Conservation (phyloP, 1,284 basidiomycete species). For the Leccinum solheimii region DNA sequence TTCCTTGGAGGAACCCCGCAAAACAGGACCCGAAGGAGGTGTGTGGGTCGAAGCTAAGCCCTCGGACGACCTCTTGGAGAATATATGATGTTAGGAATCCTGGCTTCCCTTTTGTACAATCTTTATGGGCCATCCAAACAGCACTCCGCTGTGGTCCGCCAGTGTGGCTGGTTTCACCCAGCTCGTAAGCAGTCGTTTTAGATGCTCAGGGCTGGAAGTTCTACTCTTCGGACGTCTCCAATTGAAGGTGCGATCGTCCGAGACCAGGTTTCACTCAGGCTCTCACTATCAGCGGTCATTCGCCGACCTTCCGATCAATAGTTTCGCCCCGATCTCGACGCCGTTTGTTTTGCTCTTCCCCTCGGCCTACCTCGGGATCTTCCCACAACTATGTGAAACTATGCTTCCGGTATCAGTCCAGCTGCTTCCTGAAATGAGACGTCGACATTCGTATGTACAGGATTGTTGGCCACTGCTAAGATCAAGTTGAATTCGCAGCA, state of each 20-base stretch:
- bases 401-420: not conserved
- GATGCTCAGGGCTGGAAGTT: not conserved
- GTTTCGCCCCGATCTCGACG: not conserved
- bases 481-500: not conserved
- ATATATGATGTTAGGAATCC: slow-evolving; percentile 6
- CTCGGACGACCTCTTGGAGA: slow-evolving; percentile 10
- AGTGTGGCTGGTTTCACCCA: slow-evolving; percentile 14
- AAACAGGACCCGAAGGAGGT: slow-evolving; percentile 23
- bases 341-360: not conserved
- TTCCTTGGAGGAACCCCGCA: slow-evolving; percentile 19
- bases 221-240: not conserved
- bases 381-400: not conserved
- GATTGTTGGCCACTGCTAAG: not conserved
- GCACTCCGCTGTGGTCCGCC: not conserved
- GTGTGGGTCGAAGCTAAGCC: slow-evolving; percentile 22
- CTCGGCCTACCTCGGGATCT: not conserved
- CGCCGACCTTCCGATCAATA: slow-evolving; percentile 10
- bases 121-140: slow-evolving; percentile 6
- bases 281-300: slow-evolving; percentile 13
- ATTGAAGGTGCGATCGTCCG: not conserved
- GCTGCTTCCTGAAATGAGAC: not conserved
- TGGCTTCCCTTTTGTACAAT: slow-evolving; percentile 7
- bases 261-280: slow-evolving; percentile 15
- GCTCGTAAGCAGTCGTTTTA: not conserved
- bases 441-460: not conserved